Evolutionary conservation across 108 stramenopile species (phyloP).

Genomic region (Nitzschia putrida): DNA sequence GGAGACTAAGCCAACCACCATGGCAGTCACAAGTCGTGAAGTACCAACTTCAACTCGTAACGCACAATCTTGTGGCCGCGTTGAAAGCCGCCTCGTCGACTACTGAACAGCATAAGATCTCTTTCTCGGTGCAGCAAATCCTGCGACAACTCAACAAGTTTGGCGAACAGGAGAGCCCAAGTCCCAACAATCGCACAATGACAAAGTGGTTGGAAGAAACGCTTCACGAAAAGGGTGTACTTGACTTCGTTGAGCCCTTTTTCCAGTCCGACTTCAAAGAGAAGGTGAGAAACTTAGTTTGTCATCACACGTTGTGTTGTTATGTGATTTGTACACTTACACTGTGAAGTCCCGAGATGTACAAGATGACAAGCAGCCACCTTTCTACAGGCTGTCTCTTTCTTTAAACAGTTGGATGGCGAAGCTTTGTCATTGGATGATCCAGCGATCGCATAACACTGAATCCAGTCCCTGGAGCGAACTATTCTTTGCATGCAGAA

Average conservation of each 20-base stretch:
- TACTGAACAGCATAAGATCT: conserved; percentile 82
- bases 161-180: conserved; percentile 15
- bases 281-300: conserved; percentile 35
- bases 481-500: conserved; percentile 73
- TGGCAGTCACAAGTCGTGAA: conserved; percentile 67
- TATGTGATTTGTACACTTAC: too few species aligned
- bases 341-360: background rate
- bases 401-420: conserved; percentile 76
- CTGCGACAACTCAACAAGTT: conserved; percentile 58
- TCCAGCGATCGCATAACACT: conserved; percentile 47
- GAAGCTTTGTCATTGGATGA: conserved; percentile 53
- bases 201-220: conserved; percentile 61
- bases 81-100: conserved; percentile 68
- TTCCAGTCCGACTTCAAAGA: conserved; percentile 75
- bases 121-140: conserved; percentile 82
- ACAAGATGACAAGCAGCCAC: conserved; percentile 47
- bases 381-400: conserved; percentile 63
- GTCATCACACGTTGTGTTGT: too few species aligned
- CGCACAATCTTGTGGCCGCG: conserved; percentile 63
- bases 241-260: conserved; percentile 78
- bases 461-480: conserved; percentile 63
- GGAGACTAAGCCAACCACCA: conserved; percentile 73
- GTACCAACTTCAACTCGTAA: conserved; percentile 78
- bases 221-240: conserved; percentile 63
- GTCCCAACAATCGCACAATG: conserved; percentile 40